Conservation (phyloP, 805 yeast genomes). For the Suhomyces xylopsoci region DNA sequence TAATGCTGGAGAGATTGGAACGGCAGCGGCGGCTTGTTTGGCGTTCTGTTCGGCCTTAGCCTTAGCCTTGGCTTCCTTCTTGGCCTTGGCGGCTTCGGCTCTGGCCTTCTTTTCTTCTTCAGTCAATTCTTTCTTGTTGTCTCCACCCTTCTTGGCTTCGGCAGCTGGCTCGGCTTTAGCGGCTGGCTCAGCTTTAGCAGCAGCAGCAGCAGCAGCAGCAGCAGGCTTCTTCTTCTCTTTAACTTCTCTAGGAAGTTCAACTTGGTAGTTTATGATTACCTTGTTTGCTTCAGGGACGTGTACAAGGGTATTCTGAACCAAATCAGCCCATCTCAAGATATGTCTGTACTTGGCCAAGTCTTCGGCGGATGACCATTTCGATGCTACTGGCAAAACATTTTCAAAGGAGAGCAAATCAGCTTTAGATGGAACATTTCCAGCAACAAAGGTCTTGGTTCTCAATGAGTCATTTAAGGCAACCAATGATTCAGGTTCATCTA, state of each 20-base stretch:
- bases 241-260: constrained; percentile 71
- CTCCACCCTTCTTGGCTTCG: constrained; percentile 11
- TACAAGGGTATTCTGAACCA: constrained; percentile 67
- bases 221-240: constrained; percentile 54
- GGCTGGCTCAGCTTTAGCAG: constrained; percentile 42
- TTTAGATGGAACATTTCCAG: constrained; percentile 63
- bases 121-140: constrained; percentile 21
- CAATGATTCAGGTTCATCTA: constrained; percentile 45
- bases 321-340: constrained; percentile 88
- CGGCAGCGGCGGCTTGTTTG: constrained; percentile 49
- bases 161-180: constrained; percentile 37
- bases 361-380: constrained; percentile 50
- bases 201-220: constrained; percentile 32
- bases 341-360: constrained; percentile 71
- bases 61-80: constrained; percentile 59
- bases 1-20: constrained; percentile 75
- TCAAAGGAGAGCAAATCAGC: constrained; percentile 74
- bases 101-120: constrained; percentile 44
- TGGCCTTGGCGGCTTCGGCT: constrained; percentile 62
- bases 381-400: constrained; percentile 58
- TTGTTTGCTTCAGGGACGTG: constrained; percentile 54
- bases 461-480: constrained; percentile 62
- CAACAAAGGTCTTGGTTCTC: constrained; percentile 65
- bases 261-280: constrained; percentile 54
- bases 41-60: constrained; percentile 52